Evolutionary conservation across 2,329 filamentous ascomycete genomes (phyloP).

Genomic region (Aureobasidium melanogenum): DNA sequence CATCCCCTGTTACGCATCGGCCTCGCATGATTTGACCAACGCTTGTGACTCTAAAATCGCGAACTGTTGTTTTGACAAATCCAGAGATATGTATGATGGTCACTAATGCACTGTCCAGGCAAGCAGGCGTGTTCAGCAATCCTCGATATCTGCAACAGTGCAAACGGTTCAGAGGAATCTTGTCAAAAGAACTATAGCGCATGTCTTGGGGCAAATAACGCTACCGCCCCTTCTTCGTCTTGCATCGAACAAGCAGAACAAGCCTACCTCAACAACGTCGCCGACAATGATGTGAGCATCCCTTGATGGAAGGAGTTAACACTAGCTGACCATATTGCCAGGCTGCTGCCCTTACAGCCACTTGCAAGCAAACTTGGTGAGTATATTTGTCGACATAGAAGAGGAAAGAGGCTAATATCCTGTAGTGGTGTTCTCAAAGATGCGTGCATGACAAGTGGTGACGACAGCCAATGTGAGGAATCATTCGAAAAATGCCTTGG

Average conservation of each 20-base stretch:
- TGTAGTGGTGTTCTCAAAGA: background rate
- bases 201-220: background rate
- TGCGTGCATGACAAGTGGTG: background rate
- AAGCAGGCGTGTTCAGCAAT: background rate
- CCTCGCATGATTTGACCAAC: background rate
- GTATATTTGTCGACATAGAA: background rate
- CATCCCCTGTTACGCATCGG: background rate
- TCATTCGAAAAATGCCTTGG: background rate
- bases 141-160: background rate
- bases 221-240: background rate
- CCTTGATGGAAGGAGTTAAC: background rate
- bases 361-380: background rate
- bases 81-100: too few species aligned
- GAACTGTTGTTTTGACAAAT: too few species aligned
- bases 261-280: background rate
- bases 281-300: background rate
- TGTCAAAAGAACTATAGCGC: background rate
- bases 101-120: too few species aligned
- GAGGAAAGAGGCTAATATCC: background rate
- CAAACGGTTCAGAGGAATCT: background rate
- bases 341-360: background rate
- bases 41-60: background rate
- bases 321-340: too few species aligned
- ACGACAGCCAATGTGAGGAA: background rate
- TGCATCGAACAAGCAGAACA: background rate